Base-by-base conservation (phyloP, 495 filamentous ascomycete genomes). In the Penicillium atrosanguineum region DNA sequence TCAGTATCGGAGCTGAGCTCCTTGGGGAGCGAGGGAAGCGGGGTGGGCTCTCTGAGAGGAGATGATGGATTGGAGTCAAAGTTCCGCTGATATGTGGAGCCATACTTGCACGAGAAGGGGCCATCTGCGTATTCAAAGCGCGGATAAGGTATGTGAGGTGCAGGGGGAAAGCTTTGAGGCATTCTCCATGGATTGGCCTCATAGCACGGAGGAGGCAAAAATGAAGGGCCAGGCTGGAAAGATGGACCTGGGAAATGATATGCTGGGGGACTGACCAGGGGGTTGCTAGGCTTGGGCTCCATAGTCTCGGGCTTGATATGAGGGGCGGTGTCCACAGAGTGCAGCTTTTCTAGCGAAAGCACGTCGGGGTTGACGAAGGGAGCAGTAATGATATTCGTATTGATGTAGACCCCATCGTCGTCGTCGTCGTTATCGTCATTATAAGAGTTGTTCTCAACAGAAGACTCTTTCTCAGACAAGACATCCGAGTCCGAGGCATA, bases 91-190 rank as follows among this genome's bases (percentile, higher is more conserved):
- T 23, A 29, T 4, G 14, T 12, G 18, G 38, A 18, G 9, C 31
- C 31, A 12, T 14, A 14, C 1, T 34, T 38, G 54, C 45, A 44
- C 8, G 45, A 51, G 29, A 59, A 59, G 1, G 57, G 57, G 7
- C 57, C 57, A 55, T 59, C 57, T 9, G 43, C 37, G 44, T 59
- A 59, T 1, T 23, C 16, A 19, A 25, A 45, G 6, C 23, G 42
- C n/a, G 37, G 28, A n/a, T 52, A 31, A 29, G 20, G 8, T 5
- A 25, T 46, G 34, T 16, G 38, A 5, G 16, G 6, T n/a, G 38
- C 3, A 20, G 38, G 5, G 2, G 38, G n/a, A 19, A 40, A 20
- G 38, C 12, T 19, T 5, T 40, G n/a, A 18, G 38, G 38, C 16
- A 40, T 6, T 40, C 19, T 9, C 38, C 19, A 16, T 14, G 38